A percentile compares a stretch with the other conserved stretches of the same genome.
These are phyloP conservation scores for Cladosporium sp. DNA, from an alignment of 2,329 filamentous ascomycete species.

Conservation along the genomic window DNA sequence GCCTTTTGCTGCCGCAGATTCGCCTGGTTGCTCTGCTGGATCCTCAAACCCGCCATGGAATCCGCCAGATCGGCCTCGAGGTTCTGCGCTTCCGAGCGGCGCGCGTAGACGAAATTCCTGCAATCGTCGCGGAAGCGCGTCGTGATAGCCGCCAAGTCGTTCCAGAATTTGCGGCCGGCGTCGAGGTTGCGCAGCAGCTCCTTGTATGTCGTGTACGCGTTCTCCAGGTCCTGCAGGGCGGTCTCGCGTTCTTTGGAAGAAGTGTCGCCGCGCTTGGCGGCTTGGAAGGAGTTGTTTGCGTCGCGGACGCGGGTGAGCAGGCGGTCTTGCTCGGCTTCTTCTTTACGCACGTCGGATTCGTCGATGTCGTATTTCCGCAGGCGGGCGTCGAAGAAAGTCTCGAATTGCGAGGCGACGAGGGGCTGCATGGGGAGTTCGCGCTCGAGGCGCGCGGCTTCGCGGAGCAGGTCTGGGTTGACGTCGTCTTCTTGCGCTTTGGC, in stretches of 20 bases:
- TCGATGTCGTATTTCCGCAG: slow-evolving; percentile 80
- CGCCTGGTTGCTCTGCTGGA: slow-evolving; percentile 42
- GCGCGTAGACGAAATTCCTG: slow-evolving; percentile 71
- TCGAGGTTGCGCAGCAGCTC: slow-evolving; percentile 91
- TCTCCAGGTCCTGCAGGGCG: slow-evolving; percentile 82
- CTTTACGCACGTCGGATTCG: slow-evolving; percentile 61
- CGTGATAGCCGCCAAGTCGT: slow-evolving; percentile 86
- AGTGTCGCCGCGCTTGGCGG: slow-evolving; percentile 64
- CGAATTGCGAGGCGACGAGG: slow-evolving; percentile 85
- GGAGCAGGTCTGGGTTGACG: slow-evolving; percentile 75
- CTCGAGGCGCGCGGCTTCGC: slow-evolving; percentile 80
- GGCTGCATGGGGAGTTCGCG: slow-evolving; percentile 79
- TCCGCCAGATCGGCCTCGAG: slow-evolving; percentile 65
- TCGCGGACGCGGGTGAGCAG: slow-evolving; percentile 66
- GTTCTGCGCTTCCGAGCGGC: slow-evolving; percentile 73
- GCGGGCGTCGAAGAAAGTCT: slow-evolving; percentile 80
- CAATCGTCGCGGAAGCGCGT: slow-evolving; percentile 78
- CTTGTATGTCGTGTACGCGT: slow-evolving; percentile 93
- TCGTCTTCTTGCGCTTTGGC: slow-evolving; percentile 83
- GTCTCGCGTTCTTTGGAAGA: slow-evolving; percentile 73
- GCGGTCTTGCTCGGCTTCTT: slow-evolving; percentile 75
- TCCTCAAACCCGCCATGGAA: slow-evolving; percentile 55
- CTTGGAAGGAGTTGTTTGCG: slow-evolving; percentile 73
- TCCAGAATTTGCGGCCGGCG: slow-evolving; percentile 92
- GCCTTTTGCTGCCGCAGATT: slow-evolving; percentile 43